Evolutionary conservation across 192 early-diverging fungal species (phyloP).

Genomic region (Lunasporangiospora selenospora): DNA sequence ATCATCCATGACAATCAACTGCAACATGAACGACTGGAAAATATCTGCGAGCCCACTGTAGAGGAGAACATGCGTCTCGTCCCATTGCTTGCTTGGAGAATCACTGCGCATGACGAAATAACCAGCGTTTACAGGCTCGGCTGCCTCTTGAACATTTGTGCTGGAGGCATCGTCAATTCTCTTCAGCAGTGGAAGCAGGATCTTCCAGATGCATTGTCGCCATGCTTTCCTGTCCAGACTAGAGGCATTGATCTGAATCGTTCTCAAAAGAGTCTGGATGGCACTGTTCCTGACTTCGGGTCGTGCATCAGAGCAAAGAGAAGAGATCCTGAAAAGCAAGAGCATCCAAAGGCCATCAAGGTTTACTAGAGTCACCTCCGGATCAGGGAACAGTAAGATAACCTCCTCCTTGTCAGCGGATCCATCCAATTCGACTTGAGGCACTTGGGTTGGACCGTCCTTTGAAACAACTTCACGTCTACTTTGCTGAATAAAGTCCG

Average conservation of each 20-base stretch:
- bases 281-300: conserved; percentile 95
- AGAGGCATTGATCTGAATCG: conserved; percentile 88
- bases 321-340: conserved; percentile 81
- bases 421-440: not conserved
- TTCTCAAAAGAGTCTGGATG: conserved; percentile 94
- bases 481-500: conserved; percentile 85
- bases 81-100: conserved; percentile 80
- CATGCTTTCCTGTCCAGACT: conserved; percentile 75
- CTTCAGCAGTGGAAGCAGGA: conserved; percentile 84
- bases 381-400: conserved; percentile 46
- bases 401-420: conserved; percentile 26
- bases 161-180: conserved; percentile 63
- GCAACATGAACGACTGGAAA: conserved; percentile 69
- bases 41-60: conserved; percentile 73
- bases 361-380: conserved; percentile 35
- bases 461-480: conserved; percentile 63
- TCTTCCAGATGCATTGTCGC: conserved; percentile 86
- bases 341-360: conserved; percentile 87
- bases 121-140: conserved; percentile 25
- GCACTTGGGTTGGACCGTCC: not conserved
- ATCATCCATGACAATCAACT: conserved; percentile 63
- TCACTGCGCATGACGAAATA: conserved; percentile 43
- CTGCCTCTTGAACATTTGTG: conserved; percentile 51
- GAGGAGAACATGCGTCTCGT: conserved; percentile 85
- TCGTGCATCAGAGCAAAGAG: conserved; percentile 82